A percentile compares a stretch with the other conserved stretches of the same genome.
Conservation (phyloP, 371 early-diverging fungal genomes). For the Choanephora cucurbitarum region DNA sequence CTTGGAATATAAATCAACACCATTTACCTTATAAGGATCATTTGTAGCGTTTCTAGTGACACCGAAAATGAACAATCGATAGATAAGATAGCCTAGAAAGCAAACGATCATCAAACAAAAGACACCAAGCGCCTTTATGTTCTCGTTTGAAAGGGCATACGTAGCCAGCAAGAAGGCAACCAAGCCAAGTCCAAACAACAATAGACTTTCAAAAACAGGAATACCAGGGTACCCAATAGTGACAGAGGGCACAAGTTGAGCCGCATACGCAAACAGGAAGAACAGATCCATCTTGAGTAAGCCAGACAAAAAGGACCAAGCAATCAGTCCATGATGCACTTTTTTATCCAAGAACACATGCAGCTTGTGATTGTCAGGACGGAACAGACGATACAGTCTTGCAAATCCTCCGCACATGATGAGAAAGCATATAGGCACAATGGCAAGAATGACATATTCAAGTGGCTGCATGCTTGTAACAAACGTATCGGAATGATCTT, state of each 20-base stretch:
- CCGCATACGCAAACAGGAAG: conserved; percentile 20
- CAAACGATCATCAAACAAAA: conserved; percentile 1
- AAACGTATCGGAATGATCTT: conserved; percentile 3
- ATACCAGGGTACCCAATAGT: conserved; percentile 13
- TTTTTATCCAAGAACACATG: not conserved
- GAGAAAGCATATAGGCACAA: conserved; percentile 8
- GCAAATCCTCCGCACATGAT: conserved; percentile 1
- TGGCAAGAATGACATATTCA: conserved; percentile 10
- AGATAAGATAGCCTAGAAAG: conserved; percentile 27
- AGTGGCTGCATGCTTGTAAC: conserved; percentile 16
- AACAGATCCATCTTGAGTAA: conserved; percentile 28
- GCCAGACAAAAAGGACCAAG: conserved; percentile 16
- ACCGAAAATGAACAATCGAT: conserved; percentile 24
- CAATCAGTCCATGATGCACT: conserved; percentile 8
- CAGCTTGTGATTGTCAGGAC: conserved; percentile 4
- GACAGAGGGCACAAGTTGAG: conserved; percentile 20
- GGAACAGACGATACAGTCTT: conserved; percentile 8
- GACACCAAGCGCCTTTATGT: not conserved
- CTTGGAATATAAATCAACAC: no score
- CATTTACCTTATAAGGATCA: conserved; percentile 30
- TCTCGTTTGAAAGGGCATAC: conserved; percentile 12
- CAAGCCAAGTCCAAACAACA: conserved; percentile 10
- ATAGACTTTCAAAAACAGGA: conserved; percentile 11
- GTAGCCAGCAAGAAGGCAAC: conserved; percentile 16
- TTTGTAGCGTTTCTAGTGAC: conserved; percentile 3